phyloP scores from a whole-genome alignment of 768 basidiomycete species.

The Suillus paluster region DNA sequence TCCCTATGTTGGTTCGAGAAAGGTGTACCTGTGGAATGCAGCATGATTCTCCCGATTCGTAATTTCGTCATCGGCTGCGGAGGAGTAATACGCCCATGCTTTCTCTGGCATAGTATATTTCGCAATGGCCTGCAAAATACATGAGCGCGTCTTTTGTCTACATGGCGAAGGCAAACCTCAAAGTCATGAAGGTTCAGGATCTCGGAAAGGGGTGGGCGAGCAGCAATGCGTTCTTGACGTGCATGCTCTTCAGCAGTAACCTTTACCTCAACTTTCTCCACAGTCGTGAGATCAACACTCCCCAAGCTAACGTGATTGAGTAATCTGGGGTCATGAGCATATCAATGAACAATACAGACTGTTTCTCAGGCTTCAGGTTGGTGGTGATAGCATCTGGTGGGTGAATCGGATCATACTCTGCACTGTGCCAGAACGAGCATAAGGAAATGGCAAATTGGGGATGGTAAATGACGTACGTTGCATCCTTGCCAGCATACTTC shows the following conservation, averaged over 20 bases:
- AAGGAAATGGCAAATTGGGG: slow-evolving; percentile 4
- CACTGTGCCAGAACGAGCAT: slow-evolving; percentile 37
- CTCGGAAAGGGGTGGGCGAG: slow-evolving; percentile 71
- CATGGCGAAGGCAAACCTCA: slow-evolving; percentile 53
- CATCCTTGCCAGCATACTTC: slow-evolving; percentile 87
- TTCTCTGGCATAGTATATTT: slow-evolving; percentile 77
- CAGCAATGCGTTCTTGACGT: slow-evolving; percentile 59
- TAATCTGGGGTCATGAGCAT: neutral
- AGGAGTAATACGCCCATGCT: slow-evolving; percentile 93
- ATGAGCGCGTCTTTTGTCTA: neutral
- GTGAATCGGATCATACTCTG: slow-evolving; percentile 84
- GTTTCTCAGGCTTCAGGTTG: slow-evolving; percentile 77
- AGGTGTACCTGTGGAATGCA: slow-evolving; percentile 76
- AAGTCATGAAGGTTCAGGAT: slow-evolving; percentile 91
- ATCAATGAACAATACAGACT: slow-evolving; percentile 44
- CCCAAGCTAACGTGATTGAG: slow-evolving; percentile 52
- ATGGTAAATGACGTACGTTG: slow-evolving; percentile 56
- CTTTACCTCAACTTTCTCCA: slow-evolving; percentile 62
- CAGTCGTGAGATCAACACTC: slow-evolving; percentile 64
- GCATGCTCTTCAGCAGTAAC: slow-evolving; percentile 73
- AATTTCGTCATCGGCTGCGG: slow-evolving; percentile 90
- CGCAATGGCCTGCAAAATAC: slow-evolving; percentile 66
- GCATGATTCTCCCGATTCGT: slow-evolving; percentile 84
- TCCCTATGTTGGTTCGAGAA: too few relatives aligned
- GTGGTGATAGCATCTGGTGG: slow-evolving; percentile 76